Evolutionary conservation across 495 filamentous ascomycete genomes (phyloP), one percentile per base, ranked within the genome.

Genomic region (Baudoinia panamericana): DNA sequence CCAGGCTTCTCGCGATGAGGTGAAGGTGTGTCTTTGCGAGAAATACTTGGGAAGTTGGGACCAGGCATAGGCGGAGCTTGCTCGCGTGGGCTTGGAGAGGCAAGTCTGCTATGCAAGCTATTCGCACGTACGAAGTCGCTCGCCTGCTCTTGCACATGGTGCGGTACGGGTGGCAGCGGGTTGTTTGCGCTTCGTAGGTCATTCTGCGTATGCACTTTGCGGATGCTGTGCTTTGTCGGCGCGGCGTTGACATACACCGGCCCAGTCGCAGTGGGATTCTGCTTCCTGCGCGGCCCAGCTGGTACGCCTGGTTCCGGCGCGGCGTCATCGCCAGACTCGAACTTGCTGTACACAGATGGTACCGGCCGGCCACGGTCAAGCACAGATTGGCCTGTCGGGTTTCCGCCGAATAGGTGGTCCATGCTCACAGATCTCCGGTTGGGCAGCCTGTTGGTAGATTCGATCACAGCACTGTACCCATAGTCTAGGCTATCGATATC

Each of bases 281-380:
- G 73, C 50, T 66, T 71, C 48, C 75, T 76, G 34, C 72, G 36
- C 36, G 87, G 85, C 10, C 87, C 88, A 30, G 67, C 79, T 15
- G 85, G 86, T 34, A 97, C 64, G 28, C 76, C 90, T 17, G 90
- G 90, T 16, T 79, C 86, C 10, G 87, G 88, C 21, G 90, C 90
- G 42, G 87, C 82, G 52, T 93, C 84, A 56, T 78, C 72, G 40
- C 74, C 67, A 49, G 76, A 58, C 39, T 72, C 70, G 31, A 22
- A 43, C 21, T 36, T 43, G 36, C 45, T 47, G 33, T 32, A 30
- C 8, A 40, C 40, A 11, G 43, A 45, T 1, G 51, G 44, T 4
- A 52, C 45, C 2, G 58, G 52, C 24, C 59, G 38, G 23, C 58
- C 56, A 30, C 59, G 52, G 23, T 54, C 48, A 34, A 60, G 25